Percentiles rank a stretch among this genome's conserved stretches.
These are phyloP conservation scores for Urochloa ruziziensis DNA, from an alignment of 176 grass and related monocot species.

Conservation along the genomic window DNA sequence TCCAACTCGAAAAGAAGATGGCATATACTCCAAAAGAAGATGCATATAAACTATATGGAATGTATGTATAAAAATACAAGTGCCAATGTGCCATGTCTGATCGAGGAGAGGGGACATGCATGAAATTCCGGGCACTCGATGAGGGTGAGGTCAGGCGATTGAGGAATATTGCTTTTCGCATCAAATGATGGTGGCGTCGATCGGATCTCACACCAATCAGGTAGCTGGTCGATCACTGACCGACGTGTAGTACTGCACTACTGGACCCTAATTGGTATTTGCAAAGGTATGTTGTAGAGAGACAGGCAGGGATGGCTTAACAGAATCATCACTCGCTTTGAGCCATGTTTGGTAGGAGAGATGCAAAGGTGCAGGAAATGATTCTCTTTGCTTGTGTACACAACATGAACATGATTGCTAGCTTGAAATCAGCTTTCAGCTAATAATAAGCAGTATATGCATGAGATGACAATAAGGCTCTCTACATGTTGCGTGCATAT, in stretches of 20 bases:
- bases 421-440: constrained; percentile 3
- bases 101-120: constrained; percentile 26
- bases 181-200: constrained; percentile 50
- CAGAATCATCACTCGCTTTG: constrained; percentile 33
- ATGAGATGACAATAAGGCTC: not conserved
- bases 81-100: not conserved
- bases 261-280: constrained; percentile 21
- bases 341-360: constrained; percentile 5
- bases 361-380: constrained; percentile 9
- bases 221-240: constrained; percentile 24
- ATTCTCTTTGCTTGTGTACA: not conserved
- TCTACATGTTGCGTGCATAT: not conserved
- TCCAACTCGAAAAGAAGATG: constrained; percentile 17
- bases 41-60: not conserved
- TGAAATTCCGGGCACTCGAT: constrained; percentile 45
- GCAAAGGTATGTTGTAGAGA: not conserved
- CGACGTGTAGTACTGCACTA: constrained; percentile 5
- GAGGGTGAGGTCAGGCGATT: constrained; percentile 8
- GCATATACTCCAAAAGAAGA: not conserved
- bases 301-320: constrained; percentile 33
- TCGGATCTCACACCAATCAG: constrained; percentile 38
- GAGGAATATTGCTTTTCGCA: constrained; percentile 45
- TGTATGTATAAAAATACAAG: not conserved
- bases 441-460: not conserved
- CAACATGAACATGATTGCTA: not conserved